Base-by-base conservation (phyloP, 225 moss, liverwort and hornwort species). In the Polytrichum formosum region DNA sequence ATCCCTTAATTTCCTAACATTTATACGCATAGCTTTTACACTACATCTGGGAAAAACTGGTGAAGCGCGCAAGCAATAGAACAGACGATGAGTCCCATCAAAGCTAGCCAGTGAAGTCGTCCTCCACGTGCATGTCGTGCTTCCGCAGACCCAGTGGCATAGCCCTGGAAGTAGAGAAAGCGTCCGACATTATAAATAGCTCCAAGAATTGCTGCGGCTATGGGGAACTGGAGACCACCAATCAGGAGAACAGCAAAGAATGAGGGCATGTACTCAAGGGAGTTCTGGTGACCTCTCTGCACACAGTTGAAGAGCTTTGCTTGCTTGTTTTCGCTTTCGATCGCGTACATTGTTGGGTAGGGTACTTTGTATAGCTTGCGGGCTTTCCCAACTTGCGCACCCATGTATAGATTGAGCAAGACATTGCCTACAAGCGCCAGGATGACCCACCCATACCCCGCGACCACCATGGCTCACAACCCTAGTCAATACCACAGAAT, bases 221-320 rank as follows among this genome's bases (percentile, higher is more conserved):
- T 62, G 1, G 93, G 86, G 62, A 88, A 86, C 72, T 94, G 89
- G 26, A 87, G 69, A 1, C 86, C 83, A 1, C 83, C 70, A 25
- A 87, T 5, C 8, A 87, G 78, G 20, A 87, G 79, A 66, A 81
- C 3, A 31, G 28, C 68, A 1, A 81, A 0, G 64, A 87, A 87
- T 3, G 69, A 25, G 6, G 87, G 81, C 63, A 84, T 6, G 17
- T 7, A 77, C 56, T 87, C 87, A 56, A 87, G 60, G 7, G 2
- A 7, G 76, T 84, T 81, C 69, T 87, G 87, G 54, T 87, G 87
- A 0, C 74, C 87, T 62, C 87, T 72, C 72, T 87, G 87, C 3
- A 84, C 61, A 28, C 87, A 84, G 19, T 81, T 87, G 78, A 87
- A 87, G n/a, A 30, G 55, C 68, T 87, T 87, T 18, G 76, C 80